Base-by-base conservation (phyloP, 2,329 filamentous ascomycete genomes). In the Alternaria novae-zelandiae region DNA sequence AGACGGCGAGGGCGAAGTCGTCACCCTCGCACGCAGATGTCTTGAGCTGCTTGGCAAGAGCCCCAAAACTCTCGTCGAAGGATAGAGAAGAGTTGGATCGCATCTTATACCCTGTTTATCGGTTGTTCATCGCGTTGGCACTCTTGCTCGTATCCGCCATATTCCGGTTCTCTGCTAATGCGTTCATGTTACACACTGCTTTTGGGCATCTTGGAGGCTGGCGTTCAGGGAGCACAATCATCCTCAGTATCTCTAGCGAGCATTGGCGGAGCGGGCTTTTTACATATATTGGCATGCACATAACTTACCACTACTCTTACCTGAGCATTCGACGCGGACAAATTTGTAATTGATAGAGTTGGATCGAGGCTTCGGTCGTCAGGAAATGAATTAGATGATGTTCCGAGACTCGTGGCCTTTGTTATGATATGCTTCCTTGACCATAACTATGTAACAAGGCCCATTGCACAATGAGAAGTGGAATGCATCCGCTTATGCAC, bases 1-100 rank as follows among this genome's bases (percentile, higher is more conserved):
- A 72, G 94, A 97, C 63, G 94, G 96, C 49, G 94, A 97, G 79
- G 92, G 91, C 61, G 95, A 98, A 79, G 94, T 97, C 47, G 92
- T 97, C 68, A 94, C 90, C 70, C 87, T 99, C 71, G 95, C 96
- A 23, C 91, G 95, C 75, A 88, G 94, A 72, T 98, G 94, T 78
- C 86, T 97, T 44, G 95, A 97, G 80, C 86, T 97, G 4, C 83
- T 97, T 32, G 92, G 91, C 54, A 91, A 93, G 79, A 89, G 86
- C 74, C 89, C 91, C 30, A 95, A 95, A 81, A 86, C 90, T 51
- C 90, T 96, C 69, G 93, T 96, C 68, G 93, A 97, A 80, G 92
- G 91, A 44, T 96, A 71, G 79, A 64, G 70, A 80, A 65, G 15
- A 28, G 30, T 53, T 54, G 61, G 57, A 57, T 49, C 23, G 60